These are phyloP conservation scores for Cryphonectria carpinicola DNA, from an alignment of 2,329 filamentous ascomycete species.

Conservation along the genomic window DNA sequence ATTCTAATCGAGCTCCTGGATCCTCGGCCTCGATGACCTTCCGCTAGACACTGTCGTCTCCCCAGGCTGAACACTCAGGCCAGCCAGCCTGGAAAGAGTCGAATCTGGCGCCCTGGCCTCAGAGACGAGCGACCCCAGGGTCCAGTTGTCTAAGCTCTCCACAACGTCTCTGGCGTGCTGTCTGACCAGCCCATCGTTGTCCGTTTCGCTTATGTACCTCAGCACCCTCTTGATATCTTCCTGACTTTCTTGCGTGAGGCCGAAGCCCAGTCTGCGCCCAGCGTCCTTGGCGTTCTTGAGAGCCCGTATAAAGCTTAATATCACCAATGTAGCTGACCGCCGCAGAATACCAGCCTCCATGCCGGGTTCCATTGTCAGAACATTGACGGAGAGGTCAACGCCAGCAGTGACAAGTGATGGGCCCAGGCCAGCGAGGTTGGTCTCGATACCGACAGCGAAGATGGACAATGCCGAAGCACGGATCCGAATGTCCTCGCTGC, in stretches of 20 bases:
- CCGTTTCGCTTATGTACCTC: conserved; percentile 65
- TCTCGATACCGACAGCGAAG: conserved; percentile 63
- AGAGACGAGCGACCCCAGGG: conserved; percentile 43
- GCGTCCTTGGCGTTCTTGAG: conserved; percentile 57
- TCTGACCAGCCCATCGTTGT: conserved; percentile 69
- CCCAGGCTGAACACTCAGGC: conserved; percentile 46
- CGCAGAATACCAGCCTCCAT: conserved; percentile 67
- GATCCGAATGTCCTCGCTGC: conserved; percentile 71
- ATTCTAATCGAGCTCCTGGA: conserved; percentile 64
- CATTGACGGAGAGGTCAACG: conserved; percentile 65
- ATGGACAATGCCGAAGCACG: conserved; percentile 71
- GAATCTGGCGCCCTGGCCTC: conserved; percentile 13
- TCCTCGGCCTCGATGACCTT: conserved; percentile 42
- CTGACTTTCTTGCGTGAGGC: conserved; percentile 57
- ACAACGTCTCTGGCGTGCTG: conserved; percentile 69
- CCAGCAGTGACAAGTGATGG: conserved; percentile 55
- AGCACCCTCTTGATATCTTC: conserved; percentile 66
- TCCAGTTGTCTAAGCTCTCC: conserved; percentile 68
- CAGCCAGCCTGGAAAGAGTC: conserved; percentile 43
- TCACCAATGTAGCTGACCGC: conserved; percentile 65
- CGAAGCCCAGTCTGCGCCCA: conserved; percentile 54
- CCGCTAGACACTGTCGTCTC: conserved; percentile 19
- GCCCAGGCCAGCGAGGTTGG: conserved; percentile 60
- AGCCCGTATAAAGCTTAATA: conserved; percentile 65
- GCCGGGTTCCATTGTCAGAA: conserved; percentile 65